A percentile compares a stretch with the other conserved stretches of the same genome.
These are phyloP conservation scores for Neoascochyta sp. DNA, from an alignment of 2,329 filamentous ascomycete genomes.

Conservation along the genomic window DNA sequence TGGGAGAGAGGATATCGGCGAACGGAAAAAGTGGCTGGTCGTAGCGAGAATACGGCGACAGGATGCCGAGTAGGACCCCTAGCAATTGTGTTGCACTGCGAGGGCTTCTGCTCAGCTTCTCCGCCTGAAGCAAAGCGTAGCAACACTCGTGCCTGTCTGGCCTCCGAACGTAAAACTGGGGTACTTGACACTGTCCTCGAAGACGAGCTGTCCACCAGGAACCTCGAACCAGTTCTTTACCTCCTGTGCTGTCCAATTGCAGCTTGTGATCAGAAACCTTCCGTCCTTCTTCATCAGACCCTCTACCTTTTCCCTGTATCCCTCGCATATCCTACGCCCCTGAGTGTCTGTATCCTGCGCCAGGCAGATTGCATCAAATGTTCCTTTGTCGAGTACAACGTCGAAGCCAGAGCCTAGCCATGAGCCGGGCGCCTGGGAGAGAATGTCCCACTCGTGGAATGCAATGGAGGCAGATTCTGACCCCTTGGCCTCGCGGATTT, in stretches of 20 bases:
- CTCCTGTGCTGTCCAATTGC: conserved; percentile 96
- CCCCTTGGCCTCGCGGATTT: conserved; percentile 49
- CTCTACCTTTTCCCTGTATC: conserved; percentile 67
- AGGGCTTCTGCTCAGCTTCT: conserved; percentile 39
- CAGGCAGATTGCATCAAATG: conserved; percentile 92
- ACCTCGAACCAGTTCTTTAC: conserved; percentile 76
- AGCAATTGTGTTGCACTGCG: not conserved
- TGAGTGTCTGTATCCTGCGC: conserved; percentile 51
- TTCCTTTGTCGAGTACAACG: conserved; percentile 94
- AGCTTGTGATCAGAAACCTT: conserved; percentile 83
- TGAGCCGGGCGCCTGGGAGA: conserved; percentile 41
- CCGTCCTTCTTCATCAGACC: conserved; percentile 67
- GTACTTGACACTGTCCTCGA: conserved; percentile 71
- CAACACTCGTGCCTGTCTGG: conserved; percentile 81
- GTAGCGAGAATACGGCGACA: conserved; percentile 45
- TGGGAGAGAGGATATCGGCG: conserved; percentile 58
- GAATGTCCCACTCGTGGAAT: conserved; percentile 54
- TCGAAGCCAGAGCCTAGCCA: conserved; percentile 73
- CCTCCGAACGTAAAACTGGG: conserved; percentile 87
- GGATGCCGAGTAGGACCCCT: not conserved
- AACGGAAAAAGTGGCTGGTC: conserved; percentile 68
- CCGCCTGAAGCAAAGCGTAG: conserved; percentile 71
- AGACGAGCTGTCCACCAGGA: conserved; percentile 53
- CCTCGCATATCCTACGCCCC: conserved; percentile 65
- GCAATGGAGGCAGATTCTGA: conserved; percentile 36